These are phyloP conservation scores for Podospora anserina DNA, from an alignment of 495 filamentous ascomycete species.

Conservation along the genomic window DNA sequence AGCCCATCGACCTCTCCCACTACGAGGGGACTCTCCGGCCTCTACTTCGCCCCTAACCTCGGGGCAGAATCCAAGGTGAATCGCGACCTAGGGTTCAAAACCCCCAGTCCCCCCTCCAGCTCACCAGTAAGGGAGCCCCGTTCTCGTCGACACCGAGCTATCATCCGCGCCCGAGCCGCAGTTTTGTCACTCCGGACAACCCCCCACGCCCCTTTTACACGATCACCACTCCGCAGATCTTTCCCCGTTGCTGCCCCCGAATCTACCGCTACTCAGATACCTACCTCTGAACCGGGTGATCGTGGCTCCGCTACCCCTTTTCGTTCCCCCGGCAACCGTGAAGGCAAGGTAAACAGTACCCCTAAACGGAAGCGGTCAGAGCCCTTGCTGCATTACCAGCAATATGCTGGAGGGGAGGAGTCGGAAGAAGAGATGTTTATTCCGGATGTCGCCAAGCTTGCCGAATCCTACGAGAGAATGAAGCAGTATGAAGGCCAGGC, in stretches of 20 bases:
- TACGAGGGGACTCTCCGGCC: not conserved
- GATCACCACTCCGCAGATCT: too few relatives aligned
- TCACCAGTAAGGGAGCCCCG: too few relatives aligned
- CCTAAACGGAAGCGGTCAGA: not conserved
- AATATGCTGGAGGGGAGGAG: not conserved
- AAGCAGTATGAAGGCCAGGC: not conserved
- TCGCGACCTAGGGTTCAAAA: not conserved
- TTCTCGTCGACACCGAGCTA: not conserved
- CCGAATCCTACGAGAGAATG: not conserved
- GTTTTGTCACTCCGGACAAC: too few relatives aligned
- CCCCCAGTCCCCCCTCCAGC: too few relatives aligned
- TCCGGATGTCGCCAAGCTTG: not conserved
- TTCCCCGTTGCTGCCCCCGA: too few relatives aligned
- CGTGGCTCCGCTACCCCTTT: not conserved
- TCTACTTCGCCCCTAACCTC: not conserved
- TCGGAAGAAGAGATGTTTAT: not conserved
- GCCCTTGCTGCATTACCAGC: not conserved
- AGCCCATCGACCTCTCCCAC: not conserved
- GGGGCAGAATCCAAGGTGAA: not conserved
- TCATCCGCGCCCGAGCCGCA: too few relatives aligned
- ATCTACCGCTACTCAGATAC: not conserved
- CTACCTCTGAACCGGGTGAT: not conserved
- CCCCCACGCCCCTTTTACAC: too few relatives aligned
- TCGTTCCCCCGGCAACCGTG: not conserved
- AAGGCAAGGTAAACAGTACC: not conserved